Percentiles rank a stretch among this genome's conserved stretches.
Evolutionary conservation across 345 rosid genomes (phyloP).

Genomic region (Salix arbutifolia): DNA sequence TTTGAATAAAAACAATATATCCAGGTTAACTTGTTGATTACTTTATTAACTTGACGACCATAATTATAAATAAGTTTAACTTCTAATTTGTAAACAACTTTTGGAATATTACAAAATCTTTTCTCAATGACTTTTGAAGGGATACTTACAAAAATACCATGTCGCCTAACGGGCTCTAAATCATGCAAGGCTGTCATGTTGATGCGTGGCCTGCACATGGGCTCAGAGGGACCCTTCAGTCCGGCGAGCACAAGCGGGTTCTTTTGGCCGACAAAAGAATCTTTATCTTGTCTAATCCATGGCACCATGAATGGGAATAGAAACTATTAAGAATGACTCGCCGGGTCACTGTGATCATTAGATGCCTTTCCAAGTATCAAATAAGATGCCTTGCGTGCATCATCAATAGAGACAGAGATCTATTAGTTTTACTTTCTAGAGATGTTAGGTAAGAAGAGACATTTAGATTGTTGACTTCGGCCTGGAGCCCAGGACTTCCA

Average conservation of each 20-base stretch:
- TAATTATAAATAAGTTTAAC: no score
- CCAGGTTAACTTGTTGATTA: no score
- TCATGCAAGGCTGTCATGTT: neutral
- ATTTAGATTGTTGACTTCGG: neutral
- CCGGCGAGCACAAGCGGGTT: slow-evolving; percentile 2
- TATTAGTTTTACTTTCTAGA: neutral
- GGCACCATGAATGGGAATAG: slow-evolving; percentile 20
- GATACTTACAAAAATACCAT: no score
- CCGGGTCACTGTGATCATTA: neutral
- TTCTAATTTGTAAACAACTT: no score
- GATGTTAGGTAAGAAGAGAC: neutral
- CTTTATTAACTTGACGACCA: no score
- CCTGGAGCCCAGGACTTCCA: neutral
- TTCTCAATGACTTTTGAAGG: no score
- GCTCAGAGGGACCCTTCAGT: neutral
- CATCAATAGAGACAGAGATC: neutral
- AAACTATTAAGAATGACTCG: neutral
- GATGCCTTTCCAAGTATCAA: neutral
- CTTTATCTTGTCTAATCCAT: slow-evolving; percentile 21
- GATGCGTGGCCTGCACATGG: neutral
- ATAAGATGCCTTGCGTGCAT: neutral
- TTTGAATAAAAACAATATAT: no score
- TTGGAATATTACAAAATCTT: no score
- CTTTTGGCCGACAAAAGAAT: slow-evolving; percentile 22
- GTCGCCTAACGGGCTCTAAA: no score